Conservation (phyloP, 176 grass and related monocot genomes). For the Eragrostis curvula region DNA sequence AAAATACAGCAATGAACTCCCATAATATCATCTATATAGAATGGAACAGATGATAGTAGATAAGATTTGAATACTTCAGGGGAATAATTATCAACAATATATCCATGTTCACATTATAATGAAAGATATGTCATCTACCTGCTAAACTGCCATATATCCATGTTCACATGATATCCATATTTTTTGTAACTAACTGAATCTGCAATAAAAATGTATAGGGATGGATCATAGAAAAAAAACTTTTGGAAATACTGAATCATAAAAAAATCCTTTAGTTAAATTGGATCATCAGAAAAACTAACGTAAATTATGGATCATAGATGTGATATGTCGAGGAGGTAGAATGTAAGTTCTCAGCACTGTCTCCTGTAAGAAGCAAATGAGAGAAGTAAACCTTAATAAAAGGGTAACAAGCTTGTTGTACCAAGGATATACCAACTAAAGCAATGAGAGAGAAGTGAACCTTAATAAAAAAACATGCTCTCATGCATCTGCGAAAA, state of each 20-base stretch:
- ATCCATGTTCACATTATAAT: no score
- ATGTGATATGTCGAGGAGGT: slow-evolving; percentile 4
- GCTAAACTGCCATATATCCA: no score
- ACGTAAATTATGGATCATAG: not conserved
- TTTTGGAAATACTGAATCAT: not conserved
- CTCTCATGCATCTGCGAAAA: slow-evolving; percentile 57
- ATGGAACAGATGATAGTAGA: slow-evolving; percentile 10
- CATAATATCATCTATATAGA: no score
- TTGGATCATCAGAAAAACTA: slow-evolving; percentile 1
- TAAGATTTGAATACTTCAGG: not conserved
- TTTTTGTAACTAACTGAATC: no score
- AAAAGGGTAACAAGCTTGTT: no score
- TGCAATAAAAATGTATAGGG: slow-evolving; percentile 21
- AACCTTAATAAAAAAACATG: slow-evolving; percentile 80
- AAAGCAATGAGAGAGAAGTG: slow-evolving; percentile 68
- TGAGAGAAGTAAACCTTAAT: no score
- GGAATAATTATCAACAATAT: not conserved
- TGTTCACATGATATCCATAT: slow-evolving; percentile 2
- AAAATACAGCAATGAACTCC: no score
- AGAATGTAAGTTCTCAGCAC: not conserved
- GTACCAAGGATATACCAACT: slow-evolving; percentile 69
- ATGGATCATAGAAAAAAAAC: slow-evolving; percentile 8
- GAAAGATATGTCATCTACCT: no score
- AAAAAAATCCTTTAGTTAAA: slow-evolving; percentile 28
- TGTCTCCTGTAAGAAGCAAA: slow-evolving; percentile 17